These are phyloP conservation scores for Tillandsia leiboldiana DNA, from an alignment of 176 grass and related monocot genomes.

Conservation along the genomic window DNA sequence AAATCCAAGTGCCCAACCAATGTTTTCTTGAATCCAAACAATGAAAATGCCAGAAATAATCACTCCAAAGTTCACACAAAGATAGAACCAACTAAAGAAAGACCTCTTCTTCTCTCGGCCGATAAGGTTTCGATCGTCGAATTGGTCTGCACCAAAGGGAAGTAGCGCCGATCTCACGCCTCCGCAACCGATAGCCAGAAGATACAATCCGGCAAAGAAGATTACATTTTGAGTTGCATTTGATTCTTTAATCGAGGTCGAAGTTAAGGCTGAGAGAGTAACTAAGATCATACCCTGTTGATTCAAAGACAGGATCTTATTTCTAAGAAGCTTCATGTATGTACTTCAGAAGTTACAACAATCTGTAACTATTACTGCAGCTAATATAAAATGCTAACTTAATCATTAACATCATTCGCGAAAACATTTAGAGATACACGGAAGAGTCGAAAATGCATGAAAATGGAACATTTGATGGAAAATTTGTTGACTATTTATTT, in stretches of 20 bases:
- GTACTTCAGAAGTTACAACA: conserved; percentile 6
- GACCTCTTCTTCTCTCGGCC: conserved; percentile 33
- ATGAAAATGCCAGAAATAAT: conserved; percentile 45
- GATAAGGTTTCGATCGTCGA: conserved; percentile 19
- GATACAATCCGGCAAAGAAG: conserved; percentile 58
- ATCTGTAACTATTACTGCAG: neutral
- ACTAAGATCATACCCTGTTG: conserved; percentile 47
- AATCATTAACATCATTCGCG: too few relatives aligned
- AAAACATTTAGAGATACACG: too few relatives aligned
- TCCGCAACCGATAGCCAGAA: conserved; percentile 48
- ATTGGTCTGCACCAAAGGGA: conserved; percentile 56
- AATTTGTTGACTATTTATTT: too few relatives aligned
- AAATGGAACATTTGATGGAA: too few relatives aligned
- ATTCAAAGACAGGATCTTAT: too few relatives aligned
- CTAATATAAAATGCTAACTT: neutral
- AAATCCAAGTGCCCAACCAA: conserved; percentile 52
- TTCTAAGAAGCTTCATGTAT: too few relatives aligned
- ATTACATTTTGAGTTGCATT: conserved; percentile 22
- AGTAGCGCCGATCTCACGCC: conserved; percentile 46
- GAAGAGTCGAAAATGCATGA: neutral
- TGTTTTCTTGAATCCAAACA: conserved; percentile 56
- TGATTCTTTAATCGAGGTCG: conserved; percentile 21
- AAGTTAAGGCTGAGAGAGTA: conserved; percentile 31
- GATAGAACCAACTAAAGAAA: conserved; percentile 51
- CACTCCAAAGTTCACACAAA: conserved; percentile 44